Percentiles rank a stretch among this genome's conserved stretches.
phyloP scores from a whole-genome alignment of 495 filamentous ascomycete species.

The Aspergillus wentii region DNA sequence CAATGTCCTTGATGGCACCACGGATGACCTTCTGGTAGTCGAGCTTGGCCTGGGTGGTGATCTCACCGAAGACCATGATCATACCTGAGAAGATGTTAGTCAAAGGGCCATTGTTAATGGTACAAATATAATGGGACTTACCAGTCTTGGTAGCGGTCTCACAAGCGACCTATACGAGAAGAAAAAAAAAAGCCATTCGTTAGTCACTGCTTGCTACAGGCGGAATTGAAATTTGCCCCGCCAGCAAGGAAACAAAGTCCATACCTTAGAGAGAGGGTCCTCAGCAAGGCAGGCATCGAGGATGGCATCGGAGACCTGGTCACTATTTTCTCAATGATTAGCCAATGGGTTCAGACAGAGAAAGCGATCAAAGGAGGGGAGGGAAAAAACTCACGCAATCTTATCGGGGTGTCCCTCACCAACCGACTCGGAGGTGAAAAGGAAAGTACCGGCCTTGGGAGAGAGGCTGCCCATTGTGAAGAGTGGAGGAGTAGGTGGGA shows the following conservation, averaged over 20 bases:
- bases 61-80: conserved; percentile 99
- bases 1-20: conserved; percentile 93
- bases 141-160: conserved; percentile 99
- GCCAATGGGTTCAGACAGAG: conserved; percentile 1
- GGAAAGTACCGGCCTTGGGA: conserved; percentile 70
- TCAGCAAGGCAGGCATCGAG: conserved; percentile 94
- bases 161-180: conserved; percentile 63
- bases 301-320: conserved; percentile 97
- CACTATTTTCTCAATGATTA: conserved; percentile 45
- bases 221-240: no score
- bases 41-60: conserved; percentile 88
- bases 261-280: conserved; percentile 91
- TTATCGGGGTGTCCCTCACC: conserved; percentile 98
- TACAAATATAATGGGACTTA: conserved; percentile 21
- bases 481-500: conserved; percentile 13
- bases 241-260: conserved; percentile 3
- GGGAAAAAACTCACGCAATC: conserved; percentile 62
- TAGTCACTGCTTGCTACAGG: no score
- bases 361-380: conserved; percentile 3
- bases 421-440: conserved; percentile 99
- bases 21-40: conserved; percentile 99
- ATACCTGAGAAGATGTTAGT: conserved; percentile 49
- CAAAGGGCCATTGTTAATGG: conserved; percentile 2
- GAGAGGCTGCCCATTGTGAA: conserved; percentile 56
- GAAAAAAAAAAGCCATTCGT: not conserved